These are phyloP conservation scores for Nitzschia sp. DNA, from an alignment of 108 stramenopile genomes.

Conservation along the genomic window DNA sequence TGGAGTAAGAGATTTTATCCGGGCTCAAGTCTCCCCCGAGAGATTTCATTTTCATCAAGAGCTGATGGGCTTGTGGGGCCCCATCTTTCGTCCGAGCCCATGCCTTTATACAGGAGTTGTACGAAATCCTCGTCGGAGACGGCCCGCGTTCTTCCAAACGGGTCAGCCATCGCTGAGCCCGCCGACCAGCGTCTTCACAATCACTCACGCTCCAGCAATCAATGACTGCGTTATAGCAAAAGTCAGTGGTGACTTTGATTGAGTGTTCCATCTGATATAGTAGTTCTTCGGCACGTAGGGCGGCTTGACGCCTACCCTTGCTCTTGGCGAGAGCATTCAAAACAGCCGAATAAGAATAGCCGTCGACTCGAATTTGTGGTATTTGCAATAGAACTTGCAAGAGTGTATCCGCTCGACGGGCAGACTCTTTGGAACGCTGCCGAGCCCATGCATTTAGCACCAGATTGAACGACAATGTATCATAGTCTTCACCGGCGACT, in stretches of 20 bases:
- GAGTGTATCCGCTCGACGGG: conserved; percentile 28
- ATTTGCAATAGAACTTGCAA: conserved; percentile 26
- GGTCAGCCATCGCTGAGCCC: conserved; percentile 46
- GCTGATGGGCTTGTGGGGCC: conserved; percentile 44
- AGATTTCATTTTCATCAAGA: conserved; percentile 53
- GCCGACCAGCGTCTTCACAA: conserved; percentile 42
- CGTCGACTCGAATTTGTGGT: conserved; percentile 1
- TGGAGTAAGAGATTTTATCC: conserved; percentile 57
- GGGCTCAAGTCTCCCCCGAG: conserved; percentile 38
- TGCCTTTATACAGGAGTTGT: conserved; percentile 56
- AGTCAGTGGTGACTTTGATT: conserved; percentile 25
- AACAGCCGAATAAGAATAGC: conserved; percentile 35
- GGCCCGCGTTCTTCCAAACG: conserved; percentile 45
- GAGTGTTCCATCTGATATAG: conserved; percentile 48
- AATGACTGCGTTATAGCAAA: conserved; percentile 46
- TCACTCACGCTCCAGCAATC: conserved; percentile 54
- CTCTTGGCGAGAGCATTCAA: conserved; percentile 44
- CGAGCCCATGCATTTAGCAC: conserved; percentile 39
- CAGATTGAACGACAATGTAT: conserved; percentile 41
- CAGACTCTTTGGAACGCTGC: conserved; percentile 25
- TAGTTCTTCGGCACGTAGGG: conserved; percentile 54
- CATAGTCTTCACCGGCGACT: conserved; percentile 16
- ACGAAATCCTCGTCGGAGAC: conserved; percentile 32
- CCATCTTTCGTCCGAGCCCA: conserved; percentile 54
- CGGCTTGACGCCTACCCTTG: conserved; percentile 22